Evolutionary conservation across 2,329 filamentous ascomycete genomes (phyloP), one percentile per base, ranked within the genome.

Genomic region (Hymenoscyphus salicellus): DNA sequence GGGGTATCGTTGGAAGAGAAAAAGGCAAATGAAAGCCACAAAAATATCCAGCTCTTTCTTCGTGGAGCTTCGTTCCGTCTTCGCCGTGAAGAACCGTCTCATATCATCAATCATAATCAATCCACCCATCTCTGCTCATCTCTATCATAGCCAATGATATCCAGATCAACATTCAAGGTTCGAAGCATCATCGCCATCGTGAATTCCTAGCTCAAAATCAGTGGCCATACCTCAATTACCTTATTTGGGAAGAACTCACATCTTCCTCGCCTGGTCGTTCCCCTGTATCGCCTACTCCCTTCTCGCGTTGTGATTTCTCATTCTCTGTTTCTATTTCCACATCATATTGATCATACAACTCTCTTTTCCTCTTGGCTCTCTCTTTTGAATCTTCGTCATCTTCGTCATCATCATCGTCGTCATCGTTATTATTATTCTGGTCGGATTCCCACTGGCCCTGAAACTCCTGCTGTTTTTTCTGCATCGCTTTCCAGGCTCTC

Each of bases 121-220:
- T 80, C 80, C 60, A 81, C 76, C 88, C 88, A 90, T 72, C 79
- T 78, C 73, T 88, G 84, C 61, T 77, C 75, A 14, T 78, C 75
- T 64, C 81, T 80, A 74, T 89, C 86, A 73, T 84, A 90, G 5
- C 87, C 88, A 68, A 91, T 87, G n/a, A 84, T 72, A 58, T 81
- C 77, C 4, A 85, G 75, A 63, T 89, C 86, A 63, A 90, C 83
- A 71, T 89, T 87, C 65, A 90, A 77, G 33, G 82, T 85, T 68
- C 82, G 83, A 17, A 91, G 79, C 88, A 90, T 90, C 82, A 85
- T 86, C 58, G 84, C 86, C 83, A 91, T 88, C 14, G 86, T 89
- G 71, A 90, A 89, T 14, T 82, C 83, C 86, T 87, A 69, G 6
- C 52, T 8, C 41, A 16, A 20, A 41, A 33, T 60, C 10, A 60